Percentiles rank a stretch among this genome's conserved stretches.
Evolutionary conservation across 805 yeast genomes (phyloP).

Genomic region (Lipomyces spencermartinsiae): DNA sequence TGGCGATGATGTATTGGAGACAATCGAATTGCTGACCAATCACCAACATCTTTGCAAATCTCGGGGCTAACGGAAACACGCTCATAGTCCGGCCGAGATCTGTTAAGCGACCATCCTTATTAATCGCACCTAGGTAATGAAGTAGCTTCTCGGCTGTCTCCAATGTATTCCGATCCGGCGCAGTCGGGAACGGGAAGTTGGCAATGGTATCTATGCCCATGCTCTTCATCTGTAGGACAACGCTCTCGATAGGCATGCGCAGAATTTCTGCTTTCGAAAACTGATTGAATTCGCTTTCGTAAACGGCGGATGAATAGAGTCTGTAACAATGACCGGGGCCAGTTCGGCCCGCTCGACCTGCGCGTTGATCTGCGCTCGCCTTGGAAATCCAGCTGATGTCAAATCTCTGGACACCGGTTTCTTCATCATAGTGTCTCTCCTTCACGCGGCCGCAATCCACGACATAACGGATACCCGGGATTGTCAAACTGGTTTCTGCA

Average conservation of each 20-base stretch:
- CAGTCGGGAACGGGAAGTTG: slow-evolving; percentile 96
- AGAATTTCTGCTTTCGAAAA: slow-evolving; percentile 89
- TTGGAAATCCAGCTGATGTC: slow-evolving; percentile 91
- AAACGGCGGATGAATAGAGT: slow-evolving; percentile 90
- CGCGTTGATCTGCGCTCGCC: slow-evolving; percentile 93
- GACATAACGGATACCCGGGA: slow-evolving; percentile 93
- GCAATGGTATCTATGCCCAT: slow-evolving; percentile 92
- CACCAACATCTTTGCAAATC: slow-evolving; percentile 87
- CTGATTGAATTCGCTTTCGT: slow-evolving; percentile 80
- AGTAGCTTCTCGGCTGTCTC: slow-evolving; percentile 70
- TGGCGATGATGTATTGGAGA: slow-evolving; percentile 84
- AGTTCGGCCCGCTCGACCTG: slow-evolving; percentile 98
- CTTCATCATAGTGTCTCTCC: slow-evolving; percentile 80
- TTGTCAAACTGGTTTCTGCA: slow-evolving; percentile 96
- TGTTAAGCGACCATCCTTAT: slow-evolving; percentile 63
- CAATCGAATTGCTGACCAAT: slow-evolving; percentile 88
- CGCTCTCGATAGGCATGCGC: slow-evolving; percentile 95
- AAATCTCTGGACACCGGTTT: slow-evolving; percentile 90
- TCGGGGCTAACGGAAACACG: slow-evolving; percentile 88
- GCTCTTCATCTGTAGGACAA: slow-evolving; percentile 93
- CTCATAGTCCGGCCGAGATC: slow-evolving; percentile 86
- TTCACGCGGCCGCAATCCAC: slow-evolving; percentile 95
- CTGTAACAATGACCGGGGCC: slow-evolving; percentile 99
- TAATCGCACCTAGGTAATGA: slow-evolving; percentile 78
- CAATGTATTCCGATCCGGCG: slow-evolving; percentile 72